Evolutionary conservation across 495 filamentous ascomycete species (phyloP), one percentile per base, ranked within the genome.

Genomic region (Letharia columbiana): DNA sequence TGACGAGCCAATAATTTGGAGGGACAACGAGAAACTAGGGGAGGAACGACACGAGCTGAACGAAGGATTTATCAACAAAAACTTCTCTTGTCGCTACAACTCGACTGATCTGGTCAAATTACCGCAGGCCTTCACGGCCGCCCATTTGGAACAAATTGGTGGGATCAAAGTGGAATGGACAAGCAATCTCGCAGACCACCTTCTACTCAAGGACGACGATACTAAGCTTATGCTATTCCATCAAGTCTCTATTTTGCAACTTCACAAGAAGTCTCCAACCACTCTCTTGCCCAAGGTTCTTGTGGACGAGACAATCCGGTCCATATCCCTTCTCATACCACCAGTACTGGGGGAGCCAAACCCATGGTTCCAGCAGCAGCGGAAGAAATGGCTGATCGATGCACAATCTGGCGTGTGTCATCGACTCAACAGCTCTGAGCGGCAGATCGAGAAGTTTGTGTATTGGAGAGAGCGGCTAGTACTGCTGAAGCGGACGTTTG

Each of bases 381-480:
- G 58, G 49, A 62, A 63, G 12, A 62, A 60, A 31, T n/a, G 59
- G 12, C 37, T 59, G 11, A 68, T 80, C 18, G 77, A 80, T 65
- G 52, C 47, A 15, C 20, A 64, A 41, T 71, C 68, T 10, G 60
- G 65, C 13, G 44, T 71, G 15, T 72, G 72, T 40, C 60, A 72
- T 2, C 69, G 67, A 0, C 68, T 80, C 2, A 75, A 72, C 35
- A 68, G 67, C 31, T 73, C 70, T 58, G 70, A 74, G 42, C 75
- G 76, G 3, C 74, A 76, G 13, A 77, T 85, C 20, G 76, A 80
- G 11, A 70, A 76, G 7, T 85, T 80, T 60, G 37, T 65, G 0
- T 83, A 74, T 67, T 84, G 83, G 82, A 73, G 74, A 31, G 79
- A 86, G 66, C 73, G 82, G 15, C 71, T 85, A 1, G 73, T 81